Conservation (phyloP, 2,329 filamentous ascomycete species). For the Hypoxylon sp. region DNA sequence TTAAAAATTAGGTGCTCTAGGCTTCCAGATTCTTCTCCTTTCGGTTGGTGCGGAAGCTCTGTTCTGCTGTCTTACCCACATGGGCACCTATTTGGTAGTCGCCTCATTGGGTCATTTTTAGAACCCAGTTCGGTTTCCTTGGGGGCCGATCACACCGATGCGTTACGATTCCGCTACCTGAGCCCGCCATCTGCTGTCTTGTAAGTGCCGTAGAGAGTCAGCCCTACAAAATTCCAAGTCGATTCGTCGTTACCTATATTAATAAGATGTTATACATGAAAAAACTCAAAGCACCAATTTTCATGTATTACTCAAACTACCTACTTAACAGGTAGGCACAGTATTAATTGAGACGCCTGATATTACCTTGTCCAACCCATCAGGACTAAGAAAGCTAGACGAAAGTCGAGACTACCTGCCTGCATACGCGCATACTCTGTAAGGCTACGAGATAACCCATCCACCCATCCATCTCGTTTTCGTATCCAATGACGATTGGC, state of each 20-base stretch:
- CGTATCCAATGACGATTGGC: conserved; percentile 31
- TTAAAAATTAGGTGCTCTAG: conserved; percentile 24
- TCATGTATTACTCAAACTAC: not conserved
- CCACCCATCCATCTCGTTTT: conserved; percentile 22
- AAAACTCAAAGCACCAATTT: not conserved
- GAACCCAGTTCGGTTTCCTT: conserved; percentile 14
- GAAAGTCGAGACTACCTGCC: not conserved
- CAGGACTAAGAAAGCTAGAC: conserved; percentile 1
- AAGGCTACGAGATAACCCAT: conserved; percentile 20
- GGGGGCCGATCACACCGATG: conserved; percentile 36
- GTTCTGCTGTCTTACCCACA: conserved; percentile 5
- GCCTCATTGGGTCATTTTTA: conserved; percentile 8
- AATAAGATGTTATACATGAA: not conserved
- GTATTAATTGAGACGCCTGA: too few relatives aligned
- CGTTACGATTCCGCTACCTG: conserved; percentile 20
- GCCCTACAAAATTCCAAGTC: conserved; percentile 3
- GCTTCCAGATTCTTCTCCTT: conserved; percentile 34
- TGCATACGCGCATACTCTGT: not conserved
- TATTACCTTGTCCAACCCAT: conserved; percentile 2
- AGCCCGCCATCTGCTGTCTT: conserved; percentile 19
- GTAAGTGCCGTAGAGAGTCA: conserved; percentile 4
- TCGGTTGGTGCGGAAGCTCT: conserved; percentile 27
- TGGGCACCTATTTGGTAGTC: not conserved
- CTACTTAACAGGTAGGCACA: too few relatives aligned
- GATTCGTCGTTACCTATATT: conserved; percentile 3